phyloP scores from a whole-genome alignment of 140 eudicot species.

The Anethum foeniculum region DNA sequence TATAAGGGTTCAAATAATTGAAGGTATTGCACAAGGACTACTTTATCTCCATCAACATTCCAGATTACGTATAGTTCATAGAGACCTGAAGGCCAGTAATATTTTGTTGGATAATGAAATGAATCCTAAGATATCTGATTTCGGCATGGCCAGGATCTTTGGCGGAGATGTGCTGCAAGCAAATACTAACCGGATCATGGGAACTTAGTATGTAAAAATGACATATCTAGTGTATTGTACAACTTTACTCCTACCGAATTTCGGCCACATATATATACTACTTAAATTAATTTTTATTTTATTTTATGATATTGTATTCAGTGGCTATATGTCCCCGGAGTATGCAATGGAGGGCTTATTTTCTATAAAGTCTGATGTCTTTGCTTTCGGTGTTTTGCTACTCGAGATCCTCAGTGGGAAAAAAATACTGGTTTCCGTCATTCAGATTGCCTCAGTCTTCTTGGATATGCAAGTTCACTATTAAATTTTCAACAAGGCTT shows the following conservation, averaged over 20 bases:
- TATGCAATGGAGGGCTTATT: constrained; percentile 12
- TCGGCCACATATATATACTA: neutral
- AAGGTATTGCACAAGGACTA: constrained; percentile 12
- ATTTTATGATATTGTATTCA: neutral
- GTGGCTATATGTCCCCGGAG: constrained; percentile 18
- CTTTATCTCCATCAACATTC: constrained; percentile 7
- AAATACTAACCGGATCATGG: constrained; percentile 8
- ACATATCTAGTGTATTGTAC: neutral
- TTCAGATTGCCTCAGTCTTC: constrained; percentile 16
- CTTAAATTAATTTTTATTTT: neutral
- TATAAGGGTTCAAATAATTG: neutral
- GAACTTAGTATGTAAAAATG: constrained; percentile 12
- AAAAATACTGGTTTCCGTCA: constrained; percentile 17
- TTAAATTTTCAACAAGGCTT: neutral
- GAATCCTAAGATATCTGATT: constrained; percentile 14
- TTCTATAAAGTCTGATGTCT: constrained; percentile 13
- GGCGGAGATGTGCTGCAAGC: constrained; percentile 2
- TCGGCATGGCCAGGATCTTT: constrained; percentile 9
- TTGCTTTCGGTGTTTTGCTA: constrained; percentile 14
- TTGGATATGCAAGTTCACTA: constrained; percentile 16
- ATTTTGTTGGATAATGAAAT: constrained; percentile 6
- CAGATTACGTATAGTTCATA: constrained; percentile 9
- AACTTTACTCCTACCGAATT: neutral
- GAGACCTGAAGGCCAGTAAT: constrained; percentile 7
- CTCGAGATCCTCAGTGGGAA: constrained; percentile 21